Conservation (phyloP, 805 yeast genomes). For the Ascoidea rubescens region DNA sequence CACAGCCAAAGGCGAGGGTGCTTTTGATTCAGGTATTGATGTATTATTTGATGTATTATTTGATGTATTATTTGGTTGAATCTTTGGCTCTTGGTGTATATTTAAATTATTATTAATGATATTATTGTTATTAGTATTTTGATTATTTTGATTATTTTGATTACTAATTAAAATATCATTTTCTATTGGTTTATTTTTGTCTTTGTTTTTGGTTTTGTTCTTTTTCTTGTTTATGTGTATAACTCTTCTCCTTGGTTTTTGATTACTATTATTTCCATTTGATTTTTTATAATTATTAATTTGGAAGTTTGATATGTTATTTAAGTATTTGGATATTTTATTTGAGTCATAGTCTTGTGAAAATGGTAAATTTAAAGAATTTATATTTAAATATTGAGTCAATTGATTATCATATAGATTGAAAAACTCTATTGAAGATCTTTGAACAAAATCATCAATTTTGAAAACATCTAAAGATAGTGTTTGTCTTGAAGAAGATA, state of each 20-base stretch:
- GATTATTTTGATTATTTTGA: too few species aligned
- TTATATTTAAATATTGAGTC: slow-evolving; percentile 15
- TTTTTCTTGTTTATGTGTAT: slow-evolving; percentile 19
- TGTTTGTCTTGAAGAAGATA: slow-evolving; percentile 69
- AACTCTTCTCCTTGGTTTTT: slow-evolving; percentile 31
- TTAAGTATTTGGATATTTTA: slow-evolving; percentile 14
- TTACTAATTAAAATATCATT: too few species aligned
- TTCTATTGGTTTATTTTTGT: too few species aligned
- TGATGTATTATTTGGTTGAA: too few species aligned
- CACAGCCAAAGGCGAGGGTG: too few species aligned
- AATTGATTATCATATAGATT: slow-evolving; percentile 24
- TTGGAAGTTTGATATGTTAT: slow-evolving; percentile 19
- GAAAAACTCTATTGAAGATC: slow-evolving; percentile 33
- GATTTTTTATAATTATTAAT: slow-evolving; percentile 12
- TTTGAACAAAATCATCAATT: slow-evolving; percentile 41
- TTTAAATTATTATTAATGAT: too few species aligned
- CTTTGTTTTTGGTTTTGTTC: too few species aligned
- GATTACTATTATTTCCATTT: slow-evolving; percentile 15
- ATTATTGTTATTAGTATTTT: too few species aligned
- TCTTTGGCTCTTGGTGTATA: too few species aligned
- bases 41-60: too few species aligned
- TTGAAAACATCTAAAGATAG: slow-evolving; percentile 53
- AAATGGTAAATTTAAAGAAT: neutral
- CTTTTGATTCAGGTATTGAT: too few species aligned
- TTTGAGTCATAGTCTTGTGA: neutral